phyloP scores from a whole-genome alignment of 208 protist genomes.

The Naegleria lovaniensis region DNA sequence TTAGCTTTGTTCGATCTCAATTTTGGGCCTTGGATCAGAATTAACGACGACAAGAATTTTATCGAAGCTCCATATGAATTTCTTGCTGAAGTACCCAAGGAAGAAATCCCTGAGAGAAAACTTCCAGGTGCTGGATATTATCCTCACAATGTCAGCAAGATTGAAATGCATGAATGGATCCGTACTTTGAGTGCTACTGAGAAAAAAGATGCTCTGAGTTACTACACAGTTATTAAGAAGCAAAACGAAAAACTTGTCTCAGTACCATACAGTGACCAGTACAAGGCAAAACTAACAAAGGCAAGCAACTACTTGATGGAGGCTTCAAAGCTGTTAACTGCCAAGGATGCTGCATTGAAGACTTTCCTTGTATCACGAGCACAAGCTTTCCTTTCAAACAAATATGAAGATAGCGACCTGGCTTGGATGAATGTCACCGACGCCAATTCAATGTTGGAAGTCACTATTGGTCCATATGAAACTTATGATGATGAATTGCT shows the following conservation, averaged over 20 bases:
- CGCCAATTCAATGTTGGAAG: not conserved
- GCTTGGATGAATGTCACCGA: constrained; percentile 10
- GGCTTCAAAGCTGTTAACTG: not conserved
- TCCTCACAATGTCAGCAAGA: not conserved
- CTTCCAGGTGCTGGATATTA: not conserved
- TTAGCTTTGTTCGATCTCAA: not conserved
- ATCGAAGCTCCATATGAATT: not conserved
- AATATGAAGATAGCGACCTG: constrained; percentile 5
- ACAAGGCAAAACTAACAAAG: not conserved
- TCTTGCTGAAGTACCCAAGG: not conserved
- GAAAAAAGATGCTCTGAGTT: not conserved
- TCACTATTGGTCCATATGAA: constrained; percentile 29
- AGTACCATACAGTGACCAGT: not conserved
- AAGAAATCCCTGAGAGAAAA: not conserved
- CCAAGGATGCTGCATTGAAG: not conserved
- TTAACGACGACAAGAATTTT: not conserved
- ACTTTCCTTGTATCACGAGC: not conserved
- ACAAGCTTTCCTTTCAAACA: not conserved
- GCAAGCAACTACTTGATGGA: not conserved
- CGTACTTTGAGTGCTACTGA: not conserved
- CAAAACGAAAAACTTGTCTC: not conserved
- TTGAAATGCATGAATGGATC: not conserved
- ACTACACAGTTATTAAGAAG: not conserved
- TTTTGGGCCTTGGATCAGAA: not conserved
- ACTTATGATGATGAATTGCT: constrained; percentile 26